Percentiles rank a stretch among this genome's conserved stretches.
phyloP scores from a whole-genome alignment of 2,329 filamentous ascomycete genomes.

The Sporothrix curviconia region DNA sequence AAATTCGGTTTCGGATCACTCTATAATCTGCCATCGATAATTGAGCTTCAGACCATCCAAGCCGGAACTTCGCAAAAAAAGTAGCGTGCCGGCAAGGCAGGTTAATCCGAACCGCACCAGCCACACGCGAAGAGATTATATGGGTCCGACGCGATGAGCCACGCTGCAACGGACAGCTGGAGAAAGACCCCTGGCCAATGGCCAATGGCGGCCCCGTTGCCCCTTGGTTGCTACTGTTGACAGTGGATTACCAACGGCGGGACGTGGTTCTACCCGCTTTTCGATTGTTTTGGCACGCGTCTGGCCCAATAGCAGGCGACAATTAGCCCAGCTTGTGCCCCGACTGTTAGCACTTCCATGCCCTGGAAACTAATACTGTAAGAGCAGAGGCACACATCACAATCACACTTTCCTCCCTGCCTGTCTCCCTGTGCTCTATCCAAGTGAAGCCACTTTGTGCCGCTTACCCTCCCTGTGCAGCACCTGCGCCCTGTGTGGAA shows the following conservation, averaged over 20 bases:
- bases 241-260: slow-evolving; percentile 19
- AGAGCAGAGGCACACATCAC: not conserved
- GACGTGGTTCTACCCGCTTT: not conserved
- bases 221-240: slow-evolving; percentile 51
- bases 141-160: slow-evolving; percentile 12
- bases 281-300: slow-evolving; percentile 14
- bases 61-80: not conserved
- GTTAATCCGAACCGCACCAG: slow-evolving; percentile 11
- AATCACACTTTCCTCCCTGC: not conserved
- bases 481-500: too few relatives aligned
- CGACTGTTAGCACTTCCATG: too few relatives aligned
- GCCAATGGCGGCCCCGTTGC: slow-evolving; percentile 49
- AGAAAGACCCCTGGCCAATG: too few relatives aligned
- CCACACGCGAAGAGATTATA: not conserved
- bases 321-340: too few relatives aligned
- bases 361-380: too few relatives aligned
- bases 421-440: not conserved
- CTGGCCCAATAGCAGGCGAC: not conserved
- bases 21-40: too few relatives aligned
- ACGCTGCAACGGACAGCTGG: not conserved
- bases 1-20: too few relatives aligned
- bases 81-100: not conserved
- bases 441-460: not conserved
- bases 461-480: not conserved
- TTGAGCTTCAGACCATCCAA: too few relatives aligned